Evolutionary conservation across 129 eudicot genomes (phyloP).

Genomic region (Saposhnikovia divaricata): DNA sequence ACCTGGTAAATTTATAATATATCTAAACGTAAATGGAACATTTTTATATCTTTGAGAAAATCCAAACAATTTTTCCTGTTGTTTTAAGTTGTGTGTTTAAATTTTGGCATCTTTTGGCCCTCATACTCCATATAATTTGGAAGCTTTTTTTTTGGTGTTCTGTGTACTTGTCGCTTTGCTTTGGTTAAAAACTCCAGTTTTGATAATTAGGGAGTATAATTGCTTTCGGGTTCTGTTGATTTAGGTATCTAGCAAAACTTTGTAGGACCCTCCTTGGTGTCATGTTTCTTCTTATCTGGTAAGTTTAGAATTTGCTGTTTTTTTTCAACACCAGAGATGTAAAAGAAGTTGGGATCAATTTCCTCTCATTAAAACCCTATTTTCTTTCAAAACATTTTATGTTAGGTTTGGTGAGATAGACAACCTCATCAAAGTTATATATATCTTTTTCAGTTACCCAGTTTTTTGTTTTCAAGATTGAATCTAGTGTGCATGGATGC

Average conservation of each 20-base stretch:
- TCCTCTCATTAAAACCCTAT: background rate
- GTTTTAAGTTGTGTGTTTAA: too few relatives aligned
- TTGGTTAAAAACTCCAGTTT: background rate
- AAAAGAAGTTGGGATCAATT: background rate
- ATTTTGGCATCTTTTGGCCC: background rate
- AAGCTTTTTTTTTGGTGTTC: background rate
- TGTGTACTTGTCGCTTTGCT: constrained; percentile 4
- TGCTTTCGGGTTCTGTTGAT: constrained; percentile 30
- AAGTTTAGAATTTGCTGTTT: constrained; percentile 19
- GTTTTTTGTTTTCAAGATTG: too few relatives aligned
- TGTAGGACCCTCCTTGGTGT: constrained; percentile 53
- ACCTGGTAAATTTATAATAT: too few relatives aligned
- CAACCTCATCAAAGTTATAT: too few relatives aligned
- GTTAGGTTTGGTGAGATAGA: background rate
- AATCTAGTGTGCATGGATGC: too few relatives aligned
- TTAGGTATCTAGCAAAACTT: constrained; percentile 80
- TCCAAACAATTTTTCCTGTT: background rate
- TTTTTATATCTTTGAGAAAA: too few relatives aligned
- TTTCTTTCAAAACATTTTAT: background rate
- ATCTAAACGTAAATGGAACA: too few relatives aligned
- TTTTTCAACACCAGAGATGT: constrained; percentile 5
- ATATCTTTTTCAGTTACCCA: too few relatives aligned
- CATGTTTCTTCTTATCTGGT: constrained; percentile 47
- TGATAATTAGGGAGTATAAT: constrained; percentile 35
- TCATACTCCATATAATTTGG: background rate